Evolutionary conservation across 2,329 filamentous ascomycete genomes (phyloP).

Genomic region (Rutstroemia sp.): DNA sequence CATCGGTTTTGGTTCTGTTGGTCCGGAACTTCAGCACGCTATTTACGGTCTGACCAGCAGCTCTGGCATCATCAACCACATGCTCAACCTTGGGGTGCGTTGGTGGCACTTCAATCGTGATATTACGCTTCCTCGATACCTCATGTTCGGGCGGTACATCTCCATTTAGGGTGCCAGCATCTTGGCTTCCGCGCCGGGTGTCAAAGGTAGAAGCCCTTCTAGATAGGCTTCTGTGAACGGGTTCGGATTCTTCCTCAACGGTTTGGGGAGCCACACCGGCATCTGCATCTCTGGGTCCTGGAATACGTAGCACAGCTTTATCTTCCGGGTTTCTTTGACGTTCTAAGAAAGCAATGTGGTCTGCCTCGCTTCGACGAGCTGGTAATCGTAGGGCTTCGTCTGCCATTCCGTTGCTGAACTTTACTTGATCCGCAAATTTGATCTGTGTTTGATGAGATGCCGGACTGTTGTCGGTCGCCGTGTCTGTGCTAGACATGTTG

Average conservation of each 20-base stretch:
- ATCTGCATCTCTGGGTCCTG: slow-evolving; percentile 85
- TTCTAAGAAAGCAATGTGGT: slow-evolving; percentile 83
- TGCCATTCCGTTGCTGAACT: slow-evolving; percentile 48
- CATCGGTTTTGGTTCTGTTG: slow-evolving; percentile 30
- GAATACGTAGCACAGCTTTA: slow-evolving; percentile 74
- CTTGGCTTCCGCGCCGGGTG: slow-evolving; percentile 9
- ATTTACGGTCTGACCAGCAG: slow-evolving; percentile 18
- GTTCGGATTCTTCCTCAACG: slow-evolving; percentile 34
- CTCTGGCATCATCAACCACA: slow-evolving; percentile 21
- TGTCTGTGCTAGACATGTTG: slow-evolving; percentile 13
- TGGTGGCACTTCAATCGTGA: slow-evolving; percentile 22
- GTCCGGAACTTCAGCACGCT: slow-evolving; percentile 36
- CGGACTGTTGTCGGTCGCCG: slow-evolving; percentile 3
- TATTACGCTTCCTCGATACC: slow-evolving; percentile 20
- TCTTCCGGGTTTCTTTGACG: slow-evolving; percentile 70
- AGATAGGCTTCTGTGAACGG: slow-evolving; percentile 13
- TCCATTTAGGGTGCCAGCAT: slow-evolving; percentile 8
- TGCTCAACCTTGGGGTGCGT: slow-evolving; percentile 22
- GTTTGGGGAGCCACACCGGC: slow-evolving; percentile 64
- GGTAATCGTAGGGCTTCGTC: slow-evolving; percentile 46
- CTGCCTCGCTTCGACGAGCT: slow-evolving; percentile 51
- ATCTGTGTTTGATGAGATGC: slow-evolving; percentile 32
- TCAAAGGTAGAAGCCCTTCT: slow-evolving; percentile 16
- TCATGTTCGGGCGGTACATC: slow-evolving; percentile 17
- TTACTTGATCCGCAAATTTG: slow-evolving; percentile 62